Evolutionary conservation across 768 basidiomycete genomes (phyloP).

Genomic region (Amanita phalloides): DNA sequence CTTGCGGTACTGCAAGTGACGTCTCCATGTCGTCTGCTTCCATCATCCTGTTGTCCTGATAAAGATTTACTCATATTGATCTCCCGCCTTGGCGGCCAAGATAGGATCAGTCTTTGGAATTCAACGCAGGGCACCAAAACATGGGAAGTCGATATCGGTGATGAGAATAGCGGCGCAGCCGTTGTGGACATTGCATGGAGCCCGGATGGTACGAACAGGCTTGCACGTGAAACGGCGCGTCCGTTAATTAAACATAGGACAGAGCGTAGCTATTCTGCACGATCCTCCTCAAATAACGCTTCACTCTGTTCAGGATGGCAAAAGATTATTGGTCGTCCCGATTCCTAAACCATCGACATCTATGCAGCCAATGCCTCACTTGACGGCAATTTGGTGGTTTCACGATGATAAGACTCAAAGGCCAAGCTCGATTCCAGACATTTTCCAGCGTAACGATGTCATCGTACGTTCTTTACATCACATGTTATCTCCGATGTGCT

Average conservation of each 20-base stretch:
- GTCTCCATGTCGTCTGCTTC: slow-evolving; percentile 43
- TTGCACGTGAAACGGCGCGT: background rate
- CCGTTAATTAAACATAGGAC: slow-evolving; percentile 28
- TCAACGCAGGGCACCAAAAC: slow-evolving; percentile 63
- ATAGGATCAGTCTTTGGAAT: slow-evolving; percentile 72
- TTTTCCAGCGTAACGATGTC: slow-evolving; percentile 56
- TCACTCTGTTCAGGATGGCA: slow-evolving; percentile 74
- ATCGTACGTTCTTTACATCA: slow-evolving; percentile 34
- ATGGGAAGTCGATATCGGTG: slow-evolving; percentile 69
- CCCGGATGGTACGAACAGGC: slow-evolving; percentile 52
- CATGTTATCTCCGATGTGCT: slow-evolving; percentile 6
- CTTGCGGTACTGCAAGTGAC: slow-evolving; percentile 50
- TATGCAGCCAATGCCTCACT: slow-evolving; percentile 10
- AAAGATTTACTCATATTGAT: slow-evolving; percentile 69
- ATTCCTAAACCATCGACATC: slow-evolving; percentile 16
- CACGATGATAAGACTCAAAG: slow-evolving; percentile 29
- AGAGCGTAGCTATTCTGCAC: slow-evolving; percentile 62
- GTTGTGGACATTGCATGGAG: slow-evolving; percentile 67
- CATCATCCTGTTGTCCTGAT: slow-evolving; percentile 72
- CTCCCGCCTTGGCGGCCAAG: slow-evolving; percentile 54
- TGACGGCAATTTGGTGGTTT: slow-evolving; percentile 71
- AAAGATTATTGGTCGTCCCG: slow-evolving; percentile 35
- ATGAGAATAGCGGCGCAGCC: slow-evolving; percentile 32
- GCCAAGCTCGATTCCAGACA: slow-evolving; percentile 51
- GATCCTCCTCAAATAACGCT: slow-evolving; percentile 58